A percentile compares a stretch with the other conserved stretches of the same genome.
These are phyloP conservation scores for Oidiodendron maius DNA, from an alignment of 495 filamentous ascomycete species.

Conservation along the genomic window DNA sequence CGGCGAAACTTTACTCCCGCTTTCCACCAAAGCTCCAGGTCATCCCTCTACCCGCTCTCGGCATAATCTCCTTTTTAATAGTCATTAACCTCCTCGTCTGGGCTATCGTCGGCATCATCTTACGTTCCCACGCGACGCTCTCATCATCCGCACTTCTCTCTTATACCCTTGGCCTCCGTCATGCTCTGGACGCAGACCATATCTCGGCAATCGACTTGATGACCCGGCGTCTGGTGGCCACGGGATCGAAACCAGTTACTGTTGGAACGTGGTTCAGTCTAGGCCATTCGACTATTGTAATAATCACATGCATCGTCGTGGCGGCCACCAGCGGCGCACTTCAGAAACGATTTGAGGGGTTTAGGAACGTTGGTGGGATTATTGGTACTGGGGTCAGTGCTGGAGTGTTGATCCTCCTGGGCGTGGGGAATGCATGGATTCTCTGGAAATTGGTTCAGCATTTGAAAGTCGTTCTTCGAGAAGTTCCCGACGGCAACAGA, in stretches of 20 bases:
- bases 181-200: conserved; percentile 95
- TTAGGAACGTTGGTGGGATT: conserved; percentile 78
- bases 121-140: conserved; percentile 51
- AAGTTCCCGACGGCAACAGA: conserved; percentile 21
- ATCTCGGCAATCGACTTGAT: conserved; percentile 95
- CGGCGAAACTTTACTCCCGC: not conserved
- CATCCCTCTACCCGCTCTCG: conserved; percentile 60
- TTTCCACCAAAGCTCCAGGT: conserved; percentile 14
- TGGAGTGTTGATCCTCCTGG: conserved; percentile 74
- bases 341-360: conserved; percentile 68
- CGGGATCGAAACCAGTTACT: conserved; percentile 80
- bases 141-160: conserved; percentile 76
- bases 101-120: conserved; percentile 63
- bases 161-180: conserved; percentile 85
- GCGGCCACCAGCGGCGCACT: conserved; percentile 84
- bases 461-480: conserved; percentile 52
- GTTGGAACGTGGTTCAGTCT: conserved; percentile 95
- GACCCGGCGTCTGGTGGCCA: conserved; percentile 85
- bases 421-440: conserved; percentile 81
- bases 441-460: conserved; percentile 65
- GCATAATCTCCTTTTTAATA: conserved; percentile 60
- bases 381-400: conserved; percentile 82
- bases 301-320: conserved; percentile 86
- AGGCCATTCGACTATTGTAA: conserved; percentile 89
- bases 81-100: conserved; percentile 66